These are phyloP conservation scores for Metarhizium robertsii DNA, from an alignment of 2,329 filamentous ascomycete genomes.

Conservation along the genomic window DNA sequence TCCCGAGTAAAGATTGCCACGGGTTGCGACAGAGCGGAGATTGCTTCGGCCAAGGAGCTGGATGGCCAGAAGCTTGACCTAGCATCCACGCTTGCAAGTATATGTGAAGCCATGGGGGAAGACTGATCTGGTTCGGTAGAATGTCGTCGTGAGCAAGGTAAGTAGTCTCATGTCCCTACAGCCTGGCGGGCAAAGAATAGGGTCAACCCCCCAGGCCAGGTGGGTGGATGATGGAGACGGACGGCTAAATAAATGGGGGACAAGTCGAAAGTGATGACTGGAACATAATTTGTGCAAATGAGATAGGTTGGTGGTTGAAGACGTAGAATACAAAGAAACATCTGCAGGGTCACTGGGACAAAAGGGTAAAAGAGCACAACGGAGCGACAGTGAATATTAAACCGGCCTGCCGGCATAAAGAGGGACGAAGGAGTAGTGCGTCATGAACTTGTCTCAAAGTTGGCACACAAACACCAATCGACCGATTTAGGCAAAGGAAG, in stretches of 20 bases:
- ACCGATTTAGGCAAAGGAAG: background rate
- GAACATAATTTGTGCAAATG: background rate
- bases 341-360: background rate
- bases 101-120: background rate
- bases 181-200: background rate
- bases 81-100: background rate
- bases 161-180: background rate
- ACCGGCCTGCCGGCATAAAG: background rate
- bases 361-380: conserved; percentile 3
- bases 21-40: background rate
- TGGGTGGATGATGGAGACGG: background rate
- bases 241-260: background rate
- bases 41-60: background rate
- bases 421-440: background rate
- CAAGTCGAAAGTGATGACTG: background rate
- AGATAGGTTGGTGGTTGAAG: background rate
- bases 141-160: background rate
- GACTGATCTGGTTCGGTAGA: background rate
- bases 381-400: conserved; percentile 6
- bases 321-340: background rate
- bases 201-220: background rate
- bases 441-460: too few relatives aligned
- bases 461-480: background rate
- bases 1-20: conserved; percentile 4
- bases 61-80: background rate